phyloP scores from a whole-genome alignment of 2,329 filamentous ascomycete genomes.

The Pestalotiopsis sp. region DNA sequence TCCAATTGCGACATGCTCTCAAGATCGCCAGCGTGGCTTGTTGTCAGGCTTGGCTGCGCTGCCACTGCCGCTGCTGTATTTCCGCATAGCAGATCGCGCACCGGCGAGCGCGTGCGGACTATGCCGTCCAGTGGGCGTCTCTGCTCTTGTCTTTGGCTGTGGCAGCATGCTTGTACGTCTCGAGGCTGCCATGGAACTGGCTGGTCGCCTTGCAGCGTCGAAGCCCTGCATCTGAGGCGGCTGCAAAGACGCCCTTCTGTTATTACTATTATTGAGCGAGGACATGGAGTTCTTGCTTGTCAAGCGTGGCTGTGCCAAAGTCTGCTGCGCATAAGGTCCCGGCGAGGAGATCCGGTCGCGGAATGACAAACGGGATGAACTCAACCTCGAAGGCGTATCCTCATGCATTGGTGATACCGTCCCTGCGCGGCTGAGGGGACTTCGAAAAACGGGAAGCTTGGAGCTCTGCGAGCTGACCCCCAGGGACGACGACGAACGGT shows the following conservation, averaged over 20 bases:
- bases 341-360: conserved; percentile 53
- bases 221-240: conserved; percentile 38
- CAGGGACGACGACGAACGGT: conserved; percentile 42
- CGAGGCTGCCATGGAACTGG: conserved; percentile 55
- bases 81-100: conserved; percentile 45
- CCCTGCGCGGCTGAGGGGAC: conserved; percentile 43
- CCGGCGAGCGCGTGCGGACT: conserved; percentile 49
- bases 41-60: conserved; percentile 31
- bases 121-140: conserved; percentile 42
- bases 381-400: conserved; percentile 44
- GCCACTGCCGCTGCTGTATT: conserved; percentile 24
- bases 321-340: conserved; percentile 47
- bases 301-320: conserved; percentile 44
- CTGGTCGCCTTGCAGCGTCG: conserved; percentile 42
- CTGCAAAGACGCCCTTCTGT: conserved; percentile 55
- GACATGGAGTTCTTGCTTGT: conserved; percentile 44
- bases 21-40: conserved; percentile 53
- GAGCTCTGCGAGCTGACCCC: conserved; percentile 43
- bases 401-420: conserved; percentile 50
- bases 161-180: conserved; percentile 57
- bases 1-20: not conserved
- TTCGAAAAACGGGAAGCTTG: conserved; percentile 50
- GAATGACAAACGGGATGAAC: conserved; percentile 49
- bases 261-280: conserved; percentile 39
- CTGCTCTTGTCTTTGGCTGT: conserved; percentile 37